These are phyloP conservation scores for Tuctoria greenei DNA, from an alignment of 176 grass and related monocot genomes.

Conservation along the genomic window DNA sequence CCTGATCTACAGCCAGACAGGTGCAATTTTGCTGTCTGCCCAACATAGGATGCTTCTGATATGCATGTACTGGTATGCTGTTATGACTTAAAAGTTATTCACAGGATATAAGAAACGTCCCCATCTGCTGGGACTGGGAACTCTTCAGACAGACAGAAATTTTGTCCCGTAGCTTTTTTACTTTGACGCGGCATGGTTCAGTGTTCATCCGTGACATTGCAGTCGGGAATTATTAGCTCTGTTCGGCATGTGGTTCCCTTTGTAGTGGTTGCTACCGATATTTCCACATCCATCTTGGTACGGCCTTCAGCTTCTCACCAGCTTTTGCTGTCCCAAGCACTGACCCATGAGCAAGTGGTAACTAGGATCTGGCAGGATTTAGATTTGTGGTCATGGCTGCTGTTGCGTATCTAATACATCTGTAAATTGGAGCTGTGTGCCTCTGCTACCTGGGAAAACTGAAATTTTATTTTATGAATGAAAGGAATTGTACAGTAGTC, in stretches of 20 bases:
- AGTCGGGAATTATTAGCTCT: constrained; percentile 39
- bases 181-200: constrained; percentile 24
- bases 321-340: constrained; percentile 43
- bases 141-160: constrained; percentile 23
- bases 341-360: constrained; percentile 49
- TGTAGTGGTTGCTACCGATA: constrained; percentile 52
- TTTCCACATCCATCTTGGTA: constrained; percentile 56
- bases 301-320: constrained; percentile 39
- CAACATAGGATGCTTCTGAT: constrained; percentile 52
- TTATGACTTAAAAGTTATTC: background rate
- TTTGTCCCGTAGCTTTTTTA: constrained; percentile 20
- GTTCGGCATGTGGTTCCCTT: constrained; percentile 36
- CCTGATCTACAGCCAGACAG: constrained; percentile 1
- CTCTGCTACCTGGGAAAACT: constrained; percentile 24
- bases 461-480: constrained; percentile 35
- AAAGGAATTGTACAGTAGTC: constrained; percentile 5
- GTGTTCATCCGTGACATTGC: constrained; percentile 37
- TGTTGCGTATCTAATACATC: constrained; percentile 39
- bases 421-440: constrained; percentile 38
- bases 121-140: constrained; percentile 16
- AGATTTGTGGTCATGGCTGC: constrained; percentile 39
- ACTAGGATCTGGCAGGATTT: constrained; percentile 49
- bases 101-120: constrained; percentile 29
- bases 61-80: constrained; percentile 18
- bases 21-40: constrained; percentile 18